phyloP scores from a whole-genome alignment of 2,329 filamentous ascomycete species.

The Apiospora rasikravindrae region DNA sequence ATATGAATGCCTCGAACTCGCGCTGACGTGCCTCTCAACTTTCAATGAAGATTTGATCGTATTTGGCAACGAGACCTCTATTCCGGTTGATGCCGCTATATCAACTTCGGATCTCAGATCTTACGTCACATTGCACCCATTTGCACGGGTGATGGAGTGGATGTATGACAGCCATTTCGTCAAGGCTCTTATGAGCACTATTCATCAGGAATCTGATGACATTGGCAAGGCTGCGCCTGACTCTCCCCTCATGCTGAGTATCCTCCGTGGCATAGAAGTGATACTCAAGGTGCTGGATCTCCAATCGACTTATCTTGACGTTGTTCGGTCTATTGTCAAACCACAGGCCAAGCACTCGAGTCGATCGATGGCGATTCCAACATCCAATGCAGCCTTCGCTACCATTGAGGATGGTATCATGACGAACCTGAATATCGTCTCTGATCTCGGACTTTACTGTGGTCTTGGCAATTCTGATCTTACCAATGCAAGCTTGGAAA shows the following conservation, averaged over 20 bases:
- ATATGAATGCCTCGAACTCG: conserved; percentile 83
- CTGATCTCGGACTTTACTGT: conserved; percentile 85
- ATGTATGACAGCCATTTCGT: conserved; percentile 93
- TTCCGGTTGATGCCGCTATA: conserved; percentile 77
- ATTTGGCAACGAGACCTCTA: conserved; percentile 78
- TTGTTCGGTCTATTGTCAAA: conserved; percentile 81
- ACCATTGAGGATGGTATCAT: conserved; percentile 92
- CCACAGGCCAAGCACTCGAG: conserved; percentile 56
- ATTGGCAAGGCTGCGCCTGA: conserved; percentile 75
- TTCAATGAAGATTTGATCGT: conserved; percentile 96
- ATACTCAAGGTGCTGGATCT: conserved; percentile 83
- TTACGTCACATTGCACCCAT: conserved; percentile 90
- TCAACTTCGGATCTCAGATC: conserved; percentile 74
- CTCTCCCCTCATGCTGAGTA: conserved; percentile 80
- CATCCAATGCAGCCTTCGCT: conserved; percentile 73
- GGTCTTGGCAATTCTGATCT: conserved; percentile 82
- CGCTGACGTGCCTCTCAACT: conserved; percentile 75
- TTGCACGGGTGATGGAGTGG: conserved; percentile 96
- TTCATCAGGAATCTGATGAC: conserved; percentile 76
- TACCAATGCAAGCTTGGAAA: conserved; percentile 76
- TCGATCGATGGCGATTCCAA: conserved; percentile 37
- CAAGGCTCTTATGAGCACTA: conserved; percentile 75
- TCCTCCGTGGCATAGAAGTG: conserved; percentile 82
- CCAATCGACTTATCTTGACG: conserved; percentile 88
- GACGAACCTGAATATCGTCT: conserved; percentile 77